Conservation (phyloP, 179 eudicot genomes). For the Spergularia azorica region DNA sequence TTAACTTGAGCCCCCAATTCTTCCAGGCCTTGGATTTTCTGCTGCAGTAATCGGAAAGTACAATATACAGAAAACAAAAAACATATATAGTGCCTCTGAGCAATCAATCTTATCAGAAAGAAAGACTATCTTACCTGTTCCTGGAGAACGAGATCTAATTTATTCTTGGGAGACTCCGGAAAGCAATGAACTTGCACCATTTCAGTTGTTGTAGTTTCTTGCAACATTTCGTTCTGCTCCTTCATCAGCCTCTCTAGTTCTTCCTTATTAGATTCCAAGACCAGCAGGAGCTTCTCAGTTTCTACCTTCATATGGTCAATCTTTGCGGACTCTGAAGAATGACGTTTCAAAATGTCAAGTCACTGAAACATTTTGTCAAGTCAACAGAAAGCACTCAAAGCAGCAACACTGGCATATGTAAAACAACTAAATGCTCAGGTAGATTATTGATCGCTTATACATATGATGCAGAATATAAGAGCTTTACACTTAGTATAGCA, state of each 20-base stretch:
- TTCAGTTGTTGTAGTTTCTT: slow-evolving; percentile 2
- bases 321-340: slow-evolving; percentile 22
- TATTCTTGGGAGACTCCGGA: not conserved
- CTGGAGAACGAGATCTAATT: not conserved
- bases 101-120: not conserved
- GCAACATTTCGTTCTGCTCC: slow-evolving; percentile 12
- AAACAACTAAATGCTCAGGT: too few species aligned
- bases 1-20: slow-evolving; percentile 19
- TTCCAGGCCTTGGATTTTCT: slow-evolving; percentile 14
- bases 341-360: not conserved
- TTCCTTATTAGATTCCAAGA: slow-evolving; percentile 21
- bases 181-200: not conserved
- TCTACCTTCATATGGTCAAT: slow-evolving; percentile 24
- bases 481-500: not conserved
- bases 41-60: not conserved
- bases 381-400: not conserved
- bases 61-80: not conserved
- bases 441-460: too few species aligned
- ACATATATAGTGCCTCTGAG: not conserved
- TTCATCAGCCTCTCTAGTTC: slow-evolving; percentile 21
- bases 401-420: too few species aligned
- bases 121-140: not conserved
- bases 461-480: too few species aligned
- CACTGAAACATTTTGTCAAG: too few species aligned
- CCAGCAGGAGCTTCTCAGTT: slow-evolving; percentile 24